These are phyloP conservation scores for Mortierella antarctica DNA, from an alignment of 192 early-diverging fungal species.

Conservation along the genomic window DNA sequence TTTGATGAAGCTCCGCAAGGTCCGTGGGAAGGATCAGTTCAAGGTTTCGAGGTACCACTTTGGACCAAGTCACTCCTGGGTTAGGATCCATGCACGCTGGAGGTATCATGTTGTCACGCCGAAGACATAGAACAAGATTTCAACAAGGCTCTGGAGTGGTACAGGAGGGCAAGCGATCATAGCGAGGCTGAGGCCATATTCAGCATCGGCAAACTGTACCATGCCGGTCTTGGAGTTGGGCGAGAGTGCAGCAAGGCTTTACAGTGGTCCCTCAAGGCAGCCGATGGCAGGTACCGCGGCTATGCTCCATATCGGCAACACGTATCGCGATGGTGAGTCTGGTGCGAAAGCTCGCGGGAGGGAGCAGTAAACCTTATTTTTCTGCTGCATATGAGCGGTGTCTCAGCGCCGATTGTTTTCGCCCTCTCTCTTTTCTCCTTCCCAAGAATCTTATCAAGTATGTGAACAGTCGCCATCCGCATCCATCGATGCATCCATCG, in stretches of 20 bases:
- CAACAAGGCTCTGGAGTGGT: conserved; percentile 1
- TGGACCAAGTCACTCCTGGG: too few species aligned
- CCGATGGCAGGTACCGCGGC: too few species aligned
- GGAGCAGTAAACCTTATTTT: too few species aligned
- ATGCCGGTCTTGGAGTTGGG: conserved; percentile 7
- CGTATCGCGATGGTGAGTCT: too few species aligned
- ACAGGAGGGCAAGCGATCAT: not conserved
- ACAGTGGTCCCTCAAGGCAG: conserved; percentile 12
- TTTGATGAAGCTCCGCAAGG: not conserved
- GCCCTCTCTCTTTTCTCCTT: conserved; percentile 8
- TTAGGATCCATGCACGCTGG: too few species aligned
- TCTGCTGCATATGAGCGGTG: too few species aligned
- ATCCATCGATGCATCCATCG: conserved; percentile 46
- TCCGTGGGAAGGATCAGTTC: too few species aligned
- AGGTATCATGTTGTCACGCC: not conserved
- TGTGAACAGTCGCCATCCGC: conserved; percentile 13
- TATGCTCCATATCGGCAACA: too few species aligned
- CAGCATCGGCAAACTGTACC: conserved; percentile 2
- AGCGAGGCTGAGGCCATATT: not conserved
- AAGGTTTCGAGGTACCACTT: too few species aligned
- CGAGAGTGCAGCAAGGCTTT: conserved; percentile 5
- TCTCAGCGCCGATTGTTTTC: not conserved
- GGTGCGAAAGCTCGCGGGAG: too few species aligned
- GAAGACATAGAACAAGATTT: not conserved
- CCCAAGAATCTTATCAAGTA: conserved; percentile 12